phyloP scores from a whole-genome alignment of 164 flowering plant genomes.

The Vitis riparia region DNA sequence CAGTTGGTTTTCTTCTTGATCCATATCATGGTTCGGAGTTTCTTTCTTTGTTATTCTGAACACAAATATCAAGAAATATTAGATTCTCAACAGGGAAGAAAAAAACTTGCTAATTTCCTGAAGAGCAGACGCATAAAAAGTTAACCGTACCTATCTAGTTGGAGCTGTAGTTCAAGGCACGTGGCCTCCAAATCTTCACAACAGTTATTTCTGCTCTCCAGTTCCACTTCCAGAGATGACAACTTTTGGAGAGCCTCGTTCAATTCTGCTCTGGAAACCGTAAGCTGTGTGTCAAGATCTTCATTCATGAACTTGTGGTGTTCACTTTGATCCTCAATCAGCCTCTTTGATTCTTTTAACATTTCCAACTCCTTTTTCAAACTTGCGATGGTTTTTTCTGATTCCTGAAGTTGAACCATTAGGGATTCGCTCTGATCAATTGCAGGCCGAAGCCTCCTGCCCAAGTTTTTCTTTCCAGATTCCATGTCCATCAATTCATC shows the following conservation, averaged over 20 bases:
- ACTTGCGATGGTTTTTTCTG: slow-evolving; percentile 20
- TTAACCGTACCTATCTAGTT: slow-evolving; percentile 29
- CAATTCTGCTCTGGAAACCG: slow-evolving; percentile 25
- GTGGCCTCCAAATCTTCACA: slow-evolving; percentile 34
- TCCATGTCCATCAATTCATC: slow-evolving; percentile 17
- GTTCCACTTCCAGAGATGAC: slow-evolving; percentile 22
- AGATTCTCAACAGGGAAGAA: neutral
- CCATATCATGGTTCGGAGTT: slow-evolving; percentile 7
- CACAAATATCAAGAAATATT: neutral
- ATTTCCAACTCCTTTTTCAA: slow-evolving; percentile 27
- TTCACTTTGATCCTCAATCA: slow-evolving; percentile 26
- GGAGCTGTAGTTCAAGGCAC: slow-evolving; percentile 37
- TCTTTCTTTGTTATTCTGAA: slow-evolving; percentile 26
- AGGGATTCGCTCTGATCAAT: slow-evolving; percentile 9
- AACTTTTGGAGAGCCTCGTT: slow-evolving; percentile 26
- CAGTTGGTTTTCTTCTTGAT: slow-evolving; percentile 23
- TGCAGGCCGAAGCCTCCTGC: slow-evolving; percentile 17
- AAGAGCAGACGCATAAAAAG: neutral
- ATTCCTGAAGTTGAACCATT: slow-evolving; percentile 23
- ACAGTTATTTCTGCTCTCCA: slow-evolving; percentile 22
- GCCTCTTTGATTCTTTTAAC: slow-evolving; percentile 18
- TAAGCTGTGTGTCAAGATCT: slow-evolving; percentile 32
- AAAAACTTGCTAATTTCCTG: neutral
- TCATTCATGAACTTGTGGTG: slow-evolving; percentile 20
- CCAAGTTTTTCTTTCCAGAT: slow-evolving; percentile 22